These are phyloP conservation scores for Barnettozyma siamensis DNA, from an alignment of 805 yeast genomes.

Conservation along the genomic window DNA sequence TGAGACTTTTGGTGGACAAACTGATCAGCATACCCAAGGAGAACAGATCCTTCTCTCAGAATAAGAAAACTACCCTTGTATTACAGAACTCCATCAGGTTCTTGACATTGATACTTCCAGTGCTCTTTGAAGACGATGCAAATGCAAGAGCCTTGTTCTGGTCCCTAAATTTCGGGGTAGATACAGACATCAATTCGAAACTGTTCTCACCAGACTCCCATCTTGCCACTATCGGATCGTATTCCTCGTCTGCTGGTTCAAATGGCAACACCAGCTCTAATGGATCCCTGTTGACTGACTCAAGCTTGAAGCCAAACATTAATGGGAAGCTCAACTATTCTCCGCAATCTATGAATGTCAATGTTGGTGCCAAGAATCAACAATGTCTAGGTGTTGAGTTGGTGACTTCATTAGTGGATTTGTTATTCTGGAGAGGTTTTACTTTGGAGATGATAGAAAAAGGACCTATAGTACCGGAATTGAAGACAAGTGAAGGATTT, in stretches of 20 bases:
- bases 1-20: slow-evolving; percentile 36
- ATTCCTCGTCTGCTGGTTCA: slow-evolving; percentile 21
- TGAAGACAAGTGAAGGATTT: slow-evolving; percentile 14
- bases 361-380: slow-evolving; percentile 12
- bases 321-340: slow-evolving; percentile 9
- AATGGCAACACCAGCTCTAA: neutral
- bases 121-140: slow-evolving; percentile 48
- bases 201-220: slow-evolving; percentile 4
- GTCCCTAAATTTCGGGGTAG: slow-evolving; percentile 4
- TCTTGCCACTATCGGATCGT: slow-evolving; percentile 24
- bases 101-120: slow-evolving; percentile 61
- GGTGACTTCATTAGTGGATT: slow-evolving; percentile 33
- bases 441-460: slow-evolving; percentile 32
- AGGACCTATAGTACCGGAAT: neutral
- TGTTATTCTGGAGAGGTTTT: slow-evolving; percentile 54
- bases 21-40: slow-evolving; percentile 17
- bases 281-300: slow-evolving; percentile 11
- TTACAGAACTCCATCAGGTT: slow-evolving; percentile 59
- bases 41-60: neutral
- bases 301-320: slow-evolving; percentile 17
- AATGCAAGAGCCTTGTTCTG: slow-evolving; percentile 12
- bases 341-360: slow-evolving; percentile 16
- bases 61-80: slow-evolving; percentile 19
- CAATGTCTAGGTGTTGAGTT: slow-evolving; percentile 31
- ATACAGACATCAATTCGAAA: neutral